phyloP scores from a whole-genome alignment of 2,329 filamentous ascomycete species.

The Epichloe festucae region DNA sequence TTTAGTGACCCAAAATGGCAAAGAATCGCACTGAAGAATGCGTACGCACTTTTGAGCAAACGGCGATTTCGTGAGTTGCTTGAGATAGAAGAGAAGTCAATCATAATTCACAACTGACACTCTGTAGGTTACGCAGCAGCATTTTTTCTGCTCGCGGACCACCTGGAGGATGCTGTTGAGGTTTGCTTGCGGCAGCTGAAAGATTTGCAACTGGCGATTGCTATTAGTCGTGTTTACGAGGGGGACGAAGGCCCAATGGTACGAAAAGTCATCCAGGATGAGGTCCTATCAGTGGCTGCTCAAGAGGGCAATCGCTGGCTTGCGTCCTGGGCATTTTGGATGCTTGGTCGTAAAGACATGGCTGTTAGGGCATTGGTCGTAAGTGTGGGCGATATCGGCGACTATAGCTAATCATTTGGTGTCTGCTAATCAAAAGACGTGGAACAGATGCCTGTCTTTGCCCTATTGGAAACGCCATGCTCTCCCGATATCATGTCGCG shows the following conservation, averaged over 20 bases:
- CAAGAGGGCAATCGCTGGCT: conserved; percentile 84
- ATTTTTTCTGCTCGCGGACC: conserved; percentile 85
- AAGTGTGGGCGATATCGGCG: conserved; percentile 20
- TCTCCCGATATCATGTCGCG: conserved; percentile 61
- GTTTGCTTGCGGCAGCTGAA: conserved; percentile 78
- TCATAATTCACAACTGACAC: neutral
- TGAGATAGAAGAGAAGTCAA: neutral
- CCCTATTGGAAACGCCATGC: conserved; percentile 54
- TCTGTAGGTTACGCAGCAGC: conserved; percentile 74
- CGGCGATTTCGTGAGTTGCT: conserved; percentile 59
- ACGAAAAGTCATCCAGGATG: conserved; percentile 61
- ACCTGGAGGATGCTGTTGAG: conserved; percentile 71
- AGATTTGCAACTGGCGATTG: conserved; percentile 81
- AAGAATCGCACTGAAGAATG: conserved; percentile 86
- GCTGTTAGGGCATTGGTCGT: conserved; percentile 74
- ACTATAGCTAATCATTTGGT: neutral
- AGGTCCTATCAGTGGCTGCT: conserved; percentile 64
- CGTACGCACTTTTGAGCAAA: conserved; percentile 86
- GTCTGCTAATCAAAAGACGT: neutral
- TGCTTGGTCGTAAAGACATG: conserved; percentile 69
- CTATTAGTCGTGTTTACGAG: conserved; percentile 77
- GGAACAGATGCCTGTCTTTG: conserved; percentile 61
- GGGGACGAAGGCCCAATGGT: conserved; percentile 65
- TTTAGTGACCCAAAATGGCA: conserved; percentile 80
- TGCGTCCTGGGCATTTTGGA: conserved; percentile 91